Evolutionary conservation across 441 rosid genomes (phyloP).

Genomic region (Breynia disticha): DNA sequence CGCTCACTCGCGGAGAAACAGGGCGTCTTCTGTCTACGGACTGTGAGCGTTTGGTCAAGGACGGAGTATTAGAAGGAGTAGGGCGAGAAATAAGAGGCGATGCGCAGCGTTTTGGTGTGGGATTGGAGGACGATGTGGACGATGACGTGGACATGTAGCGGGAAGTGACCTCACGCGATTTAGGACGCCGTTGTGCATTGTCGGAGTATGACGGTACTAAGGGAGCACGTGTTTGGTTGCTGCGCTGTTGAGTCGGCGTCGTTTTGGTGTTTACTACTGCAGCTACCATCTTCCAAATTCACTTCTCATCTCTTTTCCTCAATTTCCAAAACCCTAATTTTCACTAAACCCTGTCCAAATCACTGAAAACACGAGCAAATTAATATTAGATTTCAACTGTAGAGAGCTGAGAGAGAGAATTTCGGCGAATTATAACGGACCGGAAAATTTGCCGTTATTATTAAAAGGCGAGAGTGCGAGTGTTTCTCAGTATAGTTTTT

Average conservation of each 20-base stretch:
- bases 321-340: slow-evolving; percentile 26
- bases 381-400: neutral
- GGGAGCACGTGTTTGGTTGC: slow-evolving; percentile 31
- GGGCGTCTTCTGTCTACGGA: slow-evolving; percentile 57
- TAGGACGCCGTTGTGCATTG: slow-evolving; percentile 56
- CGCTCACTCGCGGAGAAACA: slow-evolving; percentile 36
- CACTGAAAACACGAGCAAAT: neutral
- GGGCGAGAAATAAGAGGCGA: slow-evolving; percentile 56
- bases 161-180: slow-evolving; percentile 54
- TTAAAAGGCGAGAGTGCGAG: slow-evolving; percentile 25
- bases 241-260: slow-evolving; percentile 15
- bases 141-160: slow-evolving; percentile 51
- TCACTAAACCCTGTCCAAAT: neutral
- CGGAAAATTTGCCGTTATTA: slow-evolving; percentile 44
- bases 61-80: slow-evolving; percentile 21
- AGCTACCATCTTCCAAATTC: slow-evolving; percentile 48
- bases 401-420: neutral
- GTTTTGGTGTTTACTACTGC: slow-evolving; percentile 44
- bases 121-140: slow-evolving; percentile 39
- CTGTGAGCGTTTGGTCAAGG: slow-evolving; percentile 50
- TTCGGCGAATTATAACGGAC: neutral
- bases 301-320: slow-evolving; percentile 14
- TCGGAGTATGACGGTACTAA: slow-evolving; percentile 53
- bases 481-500: slow-evolving; percentile 11
- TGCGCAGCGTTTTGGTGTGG: slow-evolving; percentile 40